Evolutionary conservation across 2,329 filamentous ascomycete genomes (phyloP), one percentile per base, ranked within the genome.

Genomic region (Botrytis sinoallii): DNA sequence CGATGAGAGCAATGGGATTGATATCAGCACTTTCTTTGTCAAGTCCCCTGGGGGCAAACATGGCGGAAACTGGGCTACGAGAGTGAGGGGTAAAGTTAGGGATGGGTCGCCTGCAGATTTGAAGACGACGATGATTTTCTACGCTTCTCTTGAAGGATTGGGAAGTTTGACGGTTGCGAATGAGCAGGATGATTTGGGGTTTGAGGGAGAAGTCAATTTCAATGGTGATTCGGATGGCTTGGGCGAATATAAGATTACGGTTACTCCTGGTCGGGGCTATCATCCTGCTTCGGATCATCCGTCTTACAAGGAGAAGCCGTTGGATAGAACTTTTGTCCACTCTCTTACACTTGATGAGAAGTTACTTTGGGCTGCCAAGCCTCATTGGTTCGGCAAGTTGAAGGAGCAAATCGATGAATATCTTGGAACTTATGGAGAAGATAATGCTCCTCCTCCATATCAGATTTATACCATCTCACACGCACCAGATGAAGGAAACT

Each of bases 21-120:
- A 98, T 83, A 88, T 99, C 76, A 97, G 93, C 14, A 98, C 95
- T 61, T 93, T 93, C 70, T 98, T 98, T 83, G 90, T 98, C 80
- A 99, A 98, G 84, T 88, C 97, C 52, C 93, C 95, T 2, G 94
- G 95, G 35, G 95, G 94, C 71, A 85, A 86, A 32, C 88, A 97
- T 82, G 95, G 94, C 74, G 96, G 96, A 73, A 97, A 90, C 83
- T 99, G 96, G 96, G 96, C 91, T 72, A 93, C 92, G 55, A 88
- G 96, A 74, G 91, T 99, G 80, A 95, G 92, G 83, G 96, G 96
- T 35, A 88, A 88, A 61, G 91, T 93, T 57, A 89, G 93, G 66
- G 88, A 90, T 8, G 92, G 92, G 81, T 92, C 88, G 0, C 86
- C 90, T 8, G 82, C 85, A 1, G 86, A 92, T 75, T 85, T 94